Conservation (phyloP, 441 rosid species). For the California macrophylla region DNA sequence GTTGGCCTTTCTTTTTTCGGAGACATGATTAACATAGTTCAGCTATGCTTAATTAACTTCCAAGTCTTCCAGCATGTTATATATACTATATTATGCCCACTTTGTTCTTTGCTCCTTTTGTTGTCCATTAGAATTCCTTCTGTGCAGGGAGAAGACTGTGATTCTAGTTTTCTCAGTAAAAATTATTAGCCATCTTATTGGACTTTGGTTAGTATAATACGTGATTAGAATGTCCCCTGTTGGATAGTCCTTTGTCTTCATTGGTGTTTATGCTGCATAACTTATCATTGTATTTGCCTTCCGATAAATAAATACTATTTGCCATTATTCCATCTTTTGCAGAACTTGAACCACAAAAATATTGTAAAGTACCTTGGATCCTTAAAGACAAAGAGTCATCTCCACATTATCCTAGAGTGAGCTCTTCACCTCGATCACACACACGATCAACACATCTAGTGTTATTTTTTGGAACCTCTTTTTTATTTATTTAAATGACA, state of each 20-base stretch:
- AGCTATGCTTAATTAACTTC: neutral
- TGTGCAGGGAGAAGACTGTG: neutral
- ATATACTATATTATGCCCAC: too few relatives aligned
- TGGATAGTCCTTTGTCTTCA: neutral
- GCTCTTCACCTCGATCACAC: neutral
- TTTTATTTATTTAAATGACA: neutral
- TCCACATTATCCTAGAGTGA: constrained; percentile 95
- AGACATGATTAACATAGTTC: neutral
- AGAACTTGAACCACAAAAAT: constrained; percentile 97
- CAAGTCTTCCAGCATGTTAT: neutral
- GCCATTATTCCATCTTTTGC: constrained; percentile 20
- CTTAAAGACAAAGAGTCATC: constrained; percentile 83
- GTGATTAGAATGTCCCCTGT: neutral
- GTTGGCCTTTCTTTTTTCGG: neutral
- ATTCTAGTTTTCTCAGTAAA: neutral
- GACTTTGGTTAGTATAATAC: neutral
- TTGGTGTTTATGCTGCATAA: neutral
- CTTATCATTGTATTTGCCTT: constrained; percentile 1
- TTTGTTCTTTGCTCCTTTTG: too few relatives aligned
- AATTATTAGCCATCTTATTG: neutral
- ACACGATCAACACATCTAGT: too few relatives aligned
- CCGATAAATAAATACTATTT: neutral
- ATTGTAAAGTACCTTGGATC: constrained; percentile 97
- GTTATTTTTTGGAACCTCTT: neutral
- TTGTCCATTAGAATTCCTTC: too few relatives aligned